Conservation (phyloP, 2,329 filamentous ascomycete species). For the Clathrospora elynae region DNA sequence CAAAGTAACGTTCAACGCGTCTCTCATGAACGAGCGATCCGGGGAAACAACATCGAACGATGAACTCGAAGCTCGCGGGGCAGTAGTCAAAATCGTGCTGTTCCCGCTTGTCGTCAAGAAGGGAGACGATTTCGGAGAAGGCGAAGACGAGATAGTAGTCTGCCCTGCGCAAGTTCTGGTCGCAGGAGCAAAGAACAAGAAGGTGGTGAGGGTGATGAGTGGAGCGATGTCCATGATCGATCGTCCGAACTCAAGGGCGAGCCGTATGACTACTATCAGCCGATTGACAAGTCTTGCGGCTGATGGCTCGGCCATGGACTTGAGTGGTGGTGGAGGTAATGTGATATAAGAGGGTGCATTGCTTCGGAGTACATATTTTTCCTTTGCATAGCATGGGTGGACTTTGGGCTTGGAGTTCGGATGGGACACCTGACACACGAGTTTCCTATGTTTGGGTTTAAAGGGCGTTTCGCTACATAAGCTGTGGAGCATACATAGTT, state of each 20-base stretch:
- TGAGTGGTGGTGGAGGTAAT: conserved; percentile 32
- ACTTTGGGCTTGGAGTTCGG: conserved; percentile 13
- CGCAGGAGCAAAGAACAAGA: conserved; percentile 57
- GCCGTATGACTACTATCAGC: conserved; percentile 35
- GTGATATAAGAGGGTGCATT: conserved; percentile 29
- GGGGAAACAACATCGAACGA: conserved; percentile 73
- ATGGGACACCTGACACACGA: not conserved
- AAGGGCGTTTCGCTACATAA: not conserved
- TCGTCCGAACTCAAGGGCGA: conserved; percentile 28
- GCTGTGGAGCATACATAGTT: not conserved
- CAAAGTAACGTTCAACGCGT: conserved; percentile 88
- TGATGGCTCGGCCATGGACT: conserved; percentile 46
- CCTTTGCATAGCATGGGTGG: conserved; percentile 7
- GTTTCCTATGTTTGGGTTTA: conserved; percentile 9
- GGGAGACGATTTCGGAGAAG: conserved; percentile 83
- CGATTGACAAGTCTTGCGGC: conserved; percentile 39
- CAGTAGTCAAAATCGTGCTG: conserved; percentile 86
- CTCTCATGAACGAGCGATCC: conserved; percentile 91
- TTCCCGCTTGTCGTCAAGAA: conserved; percentile 98
- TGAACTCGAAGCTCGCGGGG: conserved; percentile 74
- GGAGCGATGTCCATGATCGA: conserved; percentile 56
- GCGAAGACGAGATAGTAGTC: conserved; percentile 93
- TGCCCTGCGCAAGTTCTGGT: conserved; percentile 93
- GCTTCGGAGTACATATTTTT: conserved; percentile 4
- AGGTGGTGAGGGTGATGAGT: conserved; percentile 57